These are phyloP conservation scores for Beta vulgaris DNA, from an alignment of 148 eudicot genomes.

Conservation along the genomic window DNA sequence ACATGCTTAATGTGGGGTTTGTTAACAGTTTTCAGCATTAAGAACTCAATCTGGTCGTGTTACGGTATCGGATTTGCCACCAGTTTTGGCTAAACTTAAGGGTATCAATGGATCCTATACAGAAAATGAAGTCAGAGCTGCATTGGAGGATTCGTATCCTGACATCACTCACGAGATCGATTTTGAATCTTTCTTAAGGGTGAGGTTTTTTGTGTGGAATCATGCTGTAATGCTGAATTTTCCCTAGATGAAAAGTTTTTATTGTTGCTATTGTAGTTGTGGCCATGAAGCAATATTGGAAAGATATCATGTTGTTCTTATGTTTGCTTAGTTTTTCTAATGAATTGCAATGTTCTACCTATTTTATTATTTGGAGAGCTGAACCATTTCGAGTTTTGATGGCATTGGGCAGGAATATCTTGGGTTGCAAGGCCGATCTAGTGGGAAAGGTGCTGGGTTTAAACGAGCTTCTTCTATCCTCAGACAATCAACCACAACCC, in stretches of 20 bases:
- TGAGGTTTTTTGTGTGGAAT: slow-evolving; percentile 31
- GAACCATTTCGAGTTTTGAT: slow-evolving; percentile 8
- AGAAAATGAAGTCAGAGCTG: slow-evolving; percentile 53
- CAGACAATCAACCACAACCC: slow-evolving; percentile 76
- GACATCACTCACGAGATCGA: slow-evolving; percentile 62
- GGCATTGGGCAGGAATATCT: slow-evolving; percentile 52
- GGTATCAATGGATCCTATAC: slow-evolving; percentile 46
- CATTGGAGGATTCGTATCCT: slow-evolving; percentile 54
- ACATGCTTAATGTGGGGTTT: slow-evolving; percentile 9
- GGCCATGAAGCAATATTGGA: neutral
- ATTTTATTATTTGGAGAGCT: neutral
- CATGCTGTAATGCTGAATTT: neutral
- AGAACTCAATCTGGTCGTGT: slow-evolving; percentile 48
- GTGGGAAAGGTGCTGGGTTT: slow-evolving; percentile 47
- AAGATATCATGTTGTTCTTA: neutral
- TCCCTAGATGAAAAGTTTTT: neutral
- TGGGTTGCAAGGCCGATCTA: slow-evolving; percentile 58
- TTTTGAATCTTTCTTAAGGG: slow-evolving; percentile 84
- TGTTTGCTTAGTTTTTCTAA: neutral
- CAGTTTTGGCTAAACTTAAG: slow-evolving; percentile 57
- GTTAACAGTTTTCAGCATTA: slow-evolving; percentile 46
- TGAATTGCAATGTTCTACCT: neutral
- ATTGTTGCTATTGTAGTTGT: neutral
- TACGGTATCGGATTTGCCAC: slow-evolving; percentile 59
- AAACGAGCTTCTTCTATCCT: slow-evolving; percentile 70